Base-by-base conservation (phyloP, 345 rosid species). In the Melaleuca quinquenervia region DNA sequence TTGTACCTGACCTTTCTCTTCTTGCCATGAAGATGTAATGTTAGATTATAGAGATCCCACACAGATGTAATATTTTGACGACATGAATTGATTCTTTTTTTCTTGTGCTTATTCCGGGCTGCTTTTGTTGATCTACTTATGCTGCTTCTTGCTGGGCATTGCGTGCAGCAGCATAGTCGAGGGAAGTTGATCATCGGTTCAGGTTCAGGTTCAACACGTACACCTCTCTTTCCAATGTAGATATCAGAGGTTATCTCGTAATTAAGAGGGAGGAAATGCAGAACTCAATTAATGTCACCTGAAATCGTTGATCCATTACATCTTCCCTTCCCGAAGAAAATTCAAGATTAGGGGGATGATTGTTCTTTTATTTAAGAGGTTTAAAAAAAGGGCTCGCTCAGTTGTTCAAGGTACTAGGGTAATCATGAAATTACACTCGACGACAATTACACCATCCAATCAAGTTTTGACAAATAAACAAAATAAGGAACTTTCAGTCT, bases 1-100 rank as follows among this genome's bases (percentile, higher is more conserved):
- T 55, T 82, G 76, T 49, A 54, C 41, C 45, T 50, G 50, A 51
- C 75, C 44, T 50, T 48, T 62, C 80, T 54, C 45, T 84, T 55
- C 60, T 3, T 85, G 51, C 55, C 58, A 70, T 22, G 50, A 45
- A 49, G 62, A 82, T 84, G 89, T 82, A 86, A 85, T 74, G 52
- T 82, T 86, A 87, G 86, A 87, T 56, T 54, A 88, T 86, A 90
- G 87, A 82, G 82, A 84, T 88, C 86, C 90, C 83, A 88, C 88
- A 90, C 88, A 78, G 84, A 60, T 91, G 94, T 89, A 91, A 84
- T 90, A 87, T 87, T 85, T 52, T 82, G 75, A 83, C 83, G 76
- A 82, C 58, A 89, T 64, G 84, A 84, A 90, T 88, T 87, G 84
- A 92, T 88, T 90, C 60, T 82, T 51, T 82, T 58, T 52, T 32